Percentiles rank a stretch among this genome's conserved stretches.
Evolutionary conservation across 345 rosid species (phyloP).

Genomic region (Corymbia maculata): DNA sequence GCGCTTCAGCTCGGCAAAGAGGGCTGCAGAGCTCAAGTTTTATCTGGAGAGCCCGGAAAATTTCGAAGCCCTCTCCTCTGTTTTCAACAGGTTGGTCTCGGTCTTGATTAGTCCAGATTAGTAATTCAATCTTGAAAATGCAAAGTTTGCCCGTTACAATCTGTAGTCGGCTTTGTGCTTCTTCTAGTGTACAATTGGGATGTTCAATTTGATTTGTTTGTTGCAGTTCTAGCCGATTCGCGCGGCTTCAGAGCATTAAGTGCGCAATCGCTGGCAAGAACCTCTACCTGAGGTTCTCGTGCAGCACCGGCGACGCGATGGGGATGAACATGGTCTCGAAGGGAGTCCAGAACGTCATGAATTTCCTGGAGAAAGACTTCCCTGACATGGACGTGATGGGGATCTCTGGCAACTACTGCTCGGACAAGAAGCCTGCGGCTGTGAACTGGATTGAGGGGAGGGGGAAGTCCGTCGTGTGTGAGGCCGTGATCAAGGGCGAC

Average conservation of each 20-base stretch:
- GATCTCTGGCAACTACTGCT: constrained; percentile 18
- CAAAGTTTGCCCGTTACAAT: neutral
- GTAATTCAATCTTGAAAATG: neutral
- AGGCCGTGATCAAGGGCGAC: neutral
- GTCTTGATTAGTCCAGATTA: neutral
- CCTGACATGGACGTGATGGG: constrained; percentile 29
- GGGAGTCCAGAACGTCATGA: constrained; percentile 26
- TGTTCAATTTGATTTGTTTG: neutral
- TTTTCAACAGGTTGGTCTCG: neutral
- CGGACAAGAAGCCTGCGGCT: neutral
- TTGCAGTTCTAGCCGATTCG: neutral
- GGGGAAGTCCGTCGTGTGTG: neutral
- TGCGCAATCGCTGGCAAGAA: constrained; percentile 22
- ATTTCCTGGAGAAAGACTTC: constrained; percentile 17
- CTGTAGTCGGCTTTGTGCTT: neutral
- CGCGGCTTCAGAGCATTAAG: neutral
- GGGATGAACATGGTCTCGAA: constrained; percentile 39
- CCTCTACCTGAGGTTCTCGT: constrained; percentile 15
- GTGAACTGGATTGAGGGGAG: neutral
- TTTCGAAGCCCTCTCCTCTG: neutral
- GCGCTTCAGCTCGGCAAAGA: neutral
- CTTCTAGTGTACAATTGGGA: neutral
- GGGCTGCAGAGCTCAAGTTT: neutral
- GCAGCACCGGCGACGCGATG: constrained; percentile 33
- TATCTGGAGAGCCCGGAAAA: neutral